Evolutionary conservation across 2,329 filamentous ascomycete species (phyloP).

Genomic region (Grosmannia clavigera): DNA sequence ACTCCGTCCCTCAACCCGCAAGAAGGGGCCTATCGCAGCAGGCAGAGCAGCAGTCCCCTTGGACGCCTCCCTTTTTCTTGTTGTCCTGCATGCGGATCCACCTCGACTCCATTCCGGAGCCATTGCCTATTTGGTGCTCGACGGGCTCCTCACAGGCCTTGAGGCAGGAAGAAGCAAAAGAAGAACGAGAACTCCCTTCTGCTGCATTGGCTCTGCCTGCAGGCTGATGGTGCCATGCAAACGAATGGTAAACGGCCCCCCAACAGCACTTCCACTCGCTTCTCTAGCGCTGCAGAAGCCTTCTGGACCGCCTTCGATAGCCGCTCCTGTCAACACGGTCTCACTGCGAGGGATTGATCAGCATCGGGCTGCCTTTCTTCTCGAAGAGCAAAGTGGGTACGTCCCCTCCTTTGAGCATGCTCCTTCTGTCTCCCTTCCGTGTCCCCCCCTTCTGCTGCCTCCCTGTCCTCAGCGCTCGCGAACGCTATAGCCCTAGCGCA

Average conservation of each 20-base stretch:
- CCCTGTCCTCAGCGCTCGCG: neutral
- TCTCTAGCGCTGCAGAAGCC: neutral
- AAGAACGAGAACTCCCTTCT: neutral
- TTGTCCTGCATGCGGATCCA: neutral
- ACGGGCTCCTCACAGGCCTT: neutral
- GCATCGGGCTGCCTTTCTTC: neutral
- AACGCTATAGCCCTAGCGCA: neutral
- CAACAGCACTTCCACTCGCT: neutral
- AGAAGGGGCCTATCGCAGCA: no score
- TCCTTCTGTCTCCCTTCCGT: neutral
- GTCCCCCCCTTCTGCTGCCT: neutral
- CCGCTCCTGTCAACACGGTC: neutral
- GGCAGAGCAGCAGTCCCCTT: neutral
- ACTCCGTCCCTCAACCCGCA: neutral
- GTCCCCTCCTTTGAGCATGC: neutral
- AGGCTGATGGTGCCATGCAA: neutral
- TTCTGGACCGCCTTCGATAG: neutral
- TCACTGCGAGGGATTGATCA: neutral
- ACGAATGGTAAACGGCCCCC: neutral
- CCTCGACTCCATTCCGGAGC: neutral
- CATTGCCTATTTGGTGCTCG: neutral
- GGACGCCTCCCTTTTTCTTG: neutral
- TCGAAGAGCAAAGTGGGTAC: neutral
- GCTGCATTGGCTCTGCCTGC: neutral
- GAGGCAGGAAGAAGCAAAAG: neutral